Base-by-base conservation (phyloP, 2,329 filamentous ascomycete species). In the Reticulascus tulasneorum region DNA sequence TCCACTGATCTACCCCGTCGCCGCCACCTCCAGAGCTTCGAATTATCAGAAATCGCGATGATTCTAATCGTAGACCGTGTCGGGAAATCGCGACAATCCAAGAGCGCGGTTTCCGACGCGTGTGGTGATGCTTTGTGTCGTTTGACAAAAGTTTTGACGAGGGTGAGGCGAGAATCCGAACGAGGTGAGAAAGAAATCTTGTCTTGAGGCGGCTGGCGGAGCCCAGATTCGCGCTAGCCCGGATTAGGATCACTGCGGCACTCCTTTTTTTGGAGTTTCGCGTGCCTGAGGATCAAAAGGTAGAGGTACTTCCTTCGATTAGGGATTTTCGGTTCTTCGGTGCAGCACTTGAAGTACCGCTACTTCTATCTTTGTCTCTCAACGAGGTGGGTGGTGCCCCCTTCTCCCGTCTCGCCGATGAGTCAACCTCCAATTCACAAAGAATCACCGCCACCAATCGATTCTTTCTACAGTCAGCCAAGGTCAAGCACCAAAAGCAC, bases 21-120 rank as follows among this genome's bases (percentile, higher is more conserved):
- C 63, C 63, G 56, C 62, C 58, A 56, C 58, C 56, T 62, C 56
- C 19, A 23, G 36, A 31, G 33, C 44, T 34, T 37, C 52, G 47
- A 45, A 48, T 55, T 50, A 37, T 60, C 52, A 50, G 54, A 54
- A 55, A 57, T 63, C 60, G 62, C 59, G 52, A 43, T 54, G 48
- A 48, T 50, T 47, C 47, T 53, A 54, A 44, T 66, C 54, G 53
- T 53, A 50, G 47, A 41, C 41, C 47, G 51, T 55, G 50, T 60
- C 58, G 55, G 51, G 49, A 39, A 42, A 37, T 51, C 53, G 54
- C 50, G 40, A 44, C 52, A 50, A 48, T 49, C 50, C 45, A 44
- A 46, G 52, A 52, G 61, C 60, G 60, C 63, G 65, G 66, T 66
- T 64, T 59, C 62, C 63, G 71, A 70, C 69, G 68, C 73, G 75